Base-by-base conservation (phyloP, 2,329 filamentous ascomycete genomes). In the Penicillium sp. region DNA sequence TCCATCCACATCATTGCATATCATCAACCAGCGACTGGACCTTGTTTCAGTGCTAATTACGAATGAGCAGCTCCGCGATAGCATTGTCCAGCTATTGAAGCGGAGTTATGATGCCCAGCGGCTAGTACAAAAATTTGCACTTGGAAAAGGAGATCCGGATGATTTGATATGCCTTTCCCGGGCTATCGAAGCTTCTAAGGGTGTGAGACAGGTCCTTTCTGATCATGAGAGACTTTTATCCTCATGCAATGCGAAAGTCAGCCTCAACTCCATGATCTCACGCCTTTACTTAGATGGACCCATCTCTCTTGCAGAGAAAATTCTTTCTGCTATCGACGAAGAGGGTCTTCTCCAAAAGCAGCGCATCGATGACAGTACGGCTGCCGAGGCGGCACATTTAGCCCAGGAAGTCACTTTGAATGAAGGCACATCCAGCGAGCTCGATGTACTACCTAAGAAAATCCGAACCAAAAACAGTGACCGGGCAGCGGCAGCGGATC, bases 91-190 rank as follows among this genome's bases (percentile, higher is more conserved):
- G 13, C 77, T 95, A 2, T 78, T 99, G 2, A 84, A 85, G 55
- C 82, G 84, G 20, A 93, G 87, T 45, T 87, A 91, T 62, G 94
- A 99, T 73, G 91, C 90, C 2, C 88, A 95, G 65, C 88, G 94
- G 1, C 79, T 99, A 3, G 86, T 96, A 1, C 94, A 97, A 66
- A 97, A 94, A 68, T 97, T 99, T 69, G 89, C 93, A 0, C 82
- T 97, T 7, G 92, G 93, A 9, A 84, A 90, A 56, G 94, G 93
- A n/a, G 89, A 96, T 64, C 83, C 93, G 1, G 93, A 97, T 67
- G 94, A 97, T 70, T 81, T 99, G 30, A 78, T 97, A 36, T 88
- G 85, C 43, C 78, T 99, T 12, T 90, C 90, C 1, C 87, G 83
- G 60, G 96, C 94, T 0, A 89, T 97, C 53, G 74, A 83, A 45